These are phyloP conservation scores for Tripterygium wilfordii DNA, from an alignment of 177 flowering plant genomes.

Conservation along the genomic window DNA sequence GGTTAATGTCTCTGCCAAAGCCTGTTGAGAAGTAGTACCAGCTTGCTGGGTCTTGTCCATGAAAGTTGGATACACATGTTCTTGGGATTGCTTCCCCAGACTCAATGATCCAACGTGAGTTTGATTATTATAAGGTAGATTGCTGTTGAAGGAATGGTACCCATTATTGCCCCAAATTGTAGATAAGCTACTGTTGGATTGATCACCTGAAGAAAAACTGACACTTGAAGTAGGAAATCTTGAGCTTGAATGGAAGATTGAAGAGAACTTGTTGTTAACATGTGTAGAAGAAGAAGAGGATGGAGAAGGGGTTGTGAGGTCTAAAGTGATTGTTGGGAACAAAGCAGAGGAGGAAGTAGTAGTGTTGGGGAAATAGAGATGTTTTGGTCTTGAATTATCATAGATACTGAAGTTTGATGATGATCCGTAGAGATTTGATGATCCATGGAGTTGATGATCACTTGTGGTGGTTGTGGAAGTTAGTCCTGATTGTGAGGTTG, in stretches of 20 bases:
- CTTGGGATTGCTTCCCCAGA: conserved; percentile 10
- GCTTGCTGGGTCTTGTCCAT: conserved; percentile 16
- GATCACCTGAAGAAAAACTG: conserved; percentile 22
- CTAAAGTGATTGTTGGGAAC: conserved; percentile 37
- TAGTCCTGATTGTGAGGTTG: conserved; percentile 32
- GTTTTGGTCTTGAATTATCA: conserved; percentile 42
- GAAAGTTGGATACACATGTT: conserved; percentile 10
- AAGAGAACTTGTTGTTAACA: conserved; percentile 14
- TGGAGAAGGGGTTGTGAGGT: conserved; percentile 31
- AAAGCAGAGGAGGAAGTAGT: conserved; percentile 12
- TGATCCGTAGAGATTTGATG: too few species aligned
- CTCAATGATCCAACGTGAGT: conserved; percentile 3
- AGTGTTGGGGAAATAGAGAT: conserved; percentile 18
- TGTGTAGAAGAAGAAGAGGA: conserved; percentile 10
- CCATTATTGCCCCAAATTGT: conserved; percentile 23
- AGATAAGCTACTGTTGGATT: conserved; percentile 15
- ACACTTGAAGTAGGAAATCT: conserved; percentile 21
- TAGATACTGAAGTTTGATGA: conserved; percentile 42
- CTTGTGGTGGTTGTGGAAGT: conserved; percentile 9
- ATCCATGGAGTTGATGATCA: conserved; percentile 30
- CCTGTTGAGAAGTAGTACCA: conserved; percentile 19
- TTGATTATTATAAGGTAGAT: conserved; percentile 3
- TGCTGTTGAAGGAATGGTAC: conserved; percentile 3
- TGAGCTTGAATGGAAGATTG: conserved; percentile 10
- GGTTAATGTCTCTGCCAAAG: conserved; percentile 36